These are phyloP conservation scores for Russula virescens DNA, from an alignment of 768 basidiomycete genomes.

Conservation along the genomic window DNA sequence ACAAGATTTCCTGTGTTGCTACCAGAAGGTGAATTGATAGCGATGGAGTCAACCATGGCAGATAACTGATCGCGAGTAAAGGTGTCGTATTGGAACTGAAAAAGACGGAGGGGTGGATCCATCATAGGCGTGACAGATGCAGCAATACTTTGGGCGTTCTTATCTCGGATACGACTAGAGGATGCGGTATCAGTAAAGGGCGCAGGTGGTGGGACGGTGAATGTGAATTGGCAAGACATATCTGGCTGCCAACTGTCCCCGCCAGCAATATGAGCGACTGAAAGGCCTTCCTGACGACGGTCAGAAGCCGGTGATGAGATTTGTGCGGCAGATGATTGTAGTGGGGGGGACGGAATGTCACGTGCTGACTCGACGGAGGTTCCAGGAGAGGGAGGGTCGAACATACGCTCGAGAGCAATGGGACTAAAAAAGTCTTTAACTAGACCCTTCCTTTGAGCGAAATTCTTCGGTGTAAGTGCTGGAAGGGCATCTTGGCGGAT, in stretches of 20 bases:
- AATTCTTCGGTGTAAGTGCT: conserved; percentile 60
- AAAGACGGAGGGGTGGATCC: conserved; percentile 76
- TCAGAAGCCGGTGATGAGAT: background rate
- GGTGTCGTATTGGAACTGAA: conserved; percentile 94
- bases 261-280: conserved; percentile 47
- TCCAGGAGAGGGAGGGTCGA: conserved; percentile 84
- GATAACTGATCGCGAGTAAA: conserved; percentile 93
- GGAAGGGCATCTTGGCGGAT: conserved; percentile 61
- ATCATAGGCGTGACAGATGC: conserved; percentile 39
- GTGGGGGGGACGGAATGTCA: conserved; percentile 33
- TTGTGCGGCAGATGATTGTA: conserved; percentile 24
- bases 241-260: conserved; percentile 41
- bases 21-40: conserved; percentile 65
- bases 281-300: conserved; percentile 35
- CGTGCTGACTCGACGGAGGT: conserved; percentile 25
- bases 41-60: conserved; percentile 91
- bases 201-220: conserved; percentile 50
- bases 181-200: conserved; percentile 21
- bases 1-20: conserved; percentile 39
- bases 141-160: conserved; percentile 30
- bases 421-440: conserved; percentile 87
- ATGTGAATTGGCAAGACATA: conserved; percentile 66
- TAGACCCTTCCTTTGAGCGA: conserved; percentile 53
- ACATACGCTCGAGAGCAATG: conserved; percentile 83
- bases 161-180: conserved; percentile 66